Evolutionary conservation across 768 basidiomycete genomes (phyloP).

Genomic region (Leccinum barrowsii): DNA sequence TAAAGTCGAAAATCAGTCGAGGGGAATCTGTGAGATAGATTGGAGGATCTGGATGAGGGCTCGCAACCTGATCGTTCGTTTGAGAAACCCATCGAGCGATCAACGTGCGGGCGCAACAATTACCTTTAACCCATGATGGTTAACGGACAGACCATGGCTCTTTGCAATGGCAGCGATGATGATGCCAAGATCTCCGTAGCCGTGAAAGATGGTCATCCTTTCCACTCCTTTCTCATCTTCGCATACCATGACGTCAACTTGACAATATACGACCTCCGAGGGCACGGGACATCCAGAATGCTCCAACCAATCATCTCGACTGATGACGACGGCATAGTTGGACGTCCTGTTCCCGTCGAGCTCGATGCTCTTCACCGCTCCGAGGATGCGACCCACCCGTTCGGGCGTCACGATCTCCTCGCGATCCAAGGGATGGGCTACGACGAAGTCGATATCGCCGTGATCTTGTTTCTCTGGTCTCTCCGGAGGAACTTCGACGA

Average conservation of each 20-base stretch:
- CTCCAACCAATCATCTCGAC: conserved; percentile 36
- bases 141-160: conserved; percentile 48
- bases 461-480: conserved; percentile 59
- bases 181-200: conserved; percentile 73
- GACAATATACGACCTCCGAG: conserved; percentile 26
- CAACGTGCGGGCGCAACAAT: background rate
- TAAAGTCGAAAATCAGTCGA: conserved; percentile 48
- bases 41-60: conserved; percentile 33
- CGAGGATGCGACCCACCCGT: conserved; percentile 38
- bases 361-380: conserved; percentile 45
- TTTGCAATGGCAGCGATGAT: conserved; percentile 57
- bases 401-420: conserved; percentile 31
- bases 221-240: conserved; percentile 46
- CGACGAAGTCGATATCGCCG: conserved; percentile 70
- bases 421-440: conserved; percentile 38
- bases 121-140: conserved; percentile 59
- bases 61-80: conserved; percentile 23
- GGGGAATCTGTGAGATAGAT: conserved; percentile 51
- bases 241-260: conserved; percentile 68
- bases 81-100: conserved; percentile 11
- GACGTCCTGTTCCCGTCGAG: conserved; percentile 54
- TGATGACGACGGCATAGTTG: conserved; percentile 56
- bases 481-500: conserved; percentile 56
- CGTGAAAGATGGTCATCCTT: conserved; percentile 51
- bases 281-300: conserved; percentile 4